A percentile compares a stretch with the other conserved stretches of the same genome.
phyloP scores from a whole-genome alignment of 495 filamentous ascomycete genomes.

The Letharia lupina region DNA sequence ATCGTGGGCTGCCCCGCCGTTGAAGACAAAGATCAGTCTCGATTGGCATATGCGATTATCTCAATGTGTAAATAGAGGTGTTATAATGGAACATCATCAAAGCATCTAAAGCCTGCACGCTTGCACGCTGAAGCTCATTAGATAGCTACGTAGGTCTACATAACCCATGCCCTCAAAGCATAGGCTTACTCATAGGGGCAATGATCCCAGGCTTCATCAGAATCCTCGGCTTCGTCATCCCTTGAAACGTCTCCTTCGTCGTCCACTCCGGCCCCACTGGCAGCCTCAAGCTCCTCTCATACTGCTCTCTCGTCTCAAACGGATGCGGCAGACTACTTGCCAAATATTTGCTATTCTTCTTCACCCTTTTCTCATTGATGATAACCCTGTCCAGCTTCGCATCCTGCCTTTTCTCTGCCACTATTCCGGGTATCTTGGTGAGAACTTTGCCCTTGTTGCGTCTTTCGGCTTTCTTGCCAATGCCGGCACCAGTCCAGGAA shows the following conservation, averaged over 20 bases:
- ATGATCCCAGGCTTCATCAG: constrained; percentile 91
- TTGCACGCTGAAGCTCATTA: not conserved
- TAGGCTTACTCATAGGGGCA: constrained; percentile 75
- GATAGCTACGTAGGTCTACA: not conserved
- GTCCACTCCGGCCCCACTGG: constrained; percentile 92
- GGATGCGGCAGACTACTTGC: constrained; percentile 74
- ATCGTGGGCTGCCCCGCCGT: not conserved
- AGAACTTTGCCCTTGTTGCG: constrained; percentile 50
- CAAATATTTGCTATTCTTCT: constrained; percentile 89
- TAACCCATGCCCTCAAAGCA: constrained; percentile 34
- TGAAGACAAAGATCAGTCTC: not conserved
- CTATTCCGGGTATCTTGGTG: constrained; percentile 67
- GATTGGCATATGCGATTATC: not conserved
- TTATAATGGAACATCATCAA: not conserved
- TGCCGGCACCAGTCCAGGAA: constrained; percentile 73
- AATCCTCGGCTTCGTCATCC: constrained; percentile 80
- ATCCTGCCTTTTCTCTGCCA: constrained; percentile 69
- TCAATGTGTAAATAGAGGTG: not conserved
- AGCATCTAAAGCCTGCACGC: not conserved
- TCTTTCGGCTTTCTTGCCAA: constrained; percentile 54
- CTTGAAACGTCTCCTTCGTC: constrained; percentile 88
- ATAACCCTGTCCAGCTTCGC: constrained; percentile 74
- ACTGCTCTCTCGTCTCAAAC: constrained; percentile 79
- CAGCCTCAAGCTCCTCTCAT: constrained; percentile 77
- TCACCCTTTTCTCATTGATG: constrained; percentile 82